A percentile compares a stretch with the other conserved stretches of the same genome.
Evolutionary conservation across 1,139 yeast genomes (phyloP).

Genomic region (Geotrichum fermentans): DNA sequence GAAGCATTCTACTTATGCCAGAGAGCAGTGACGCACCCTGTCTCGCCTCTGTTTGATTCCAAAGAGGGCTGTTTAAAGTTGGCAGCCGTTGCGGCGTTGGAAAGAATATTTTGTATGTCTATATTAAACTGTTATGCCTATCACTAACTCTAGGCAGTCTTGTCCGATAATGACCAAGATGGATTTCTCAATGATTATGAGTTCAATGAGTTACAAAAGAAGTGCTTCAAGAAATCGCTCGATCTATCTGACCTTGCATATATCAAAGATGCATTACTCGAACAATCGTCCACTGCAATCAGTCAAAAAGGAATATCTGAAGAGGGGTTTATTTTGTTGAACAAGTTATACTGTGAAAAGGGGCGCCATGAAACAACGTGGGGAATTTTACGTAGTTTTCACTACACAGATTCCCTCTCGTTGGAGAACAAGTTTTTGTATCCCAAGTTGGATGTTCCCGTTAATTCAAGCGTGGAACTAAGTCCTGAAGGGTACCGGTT

Average conservation of each 20-base stretch:
- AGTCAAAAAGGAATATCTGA: slow-evolving; percentile 55
- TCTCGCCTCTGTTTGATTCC: slow-evolving; percentile 92
- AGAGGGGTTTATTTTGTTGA: slow-evolving; percentile 70
- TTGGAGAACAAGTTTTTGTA: slow-evolving; percentile 69
- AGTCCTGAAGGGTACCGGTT: slow-evolving; percentile 93
- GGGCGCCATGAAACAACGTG: slow-evolving; percentile 96
- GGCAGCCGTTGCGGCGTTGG: slow-evolving; percentile 67
- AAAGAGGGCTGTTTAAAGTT: slow-evolving; percentile 80
- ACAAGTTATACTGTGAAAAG: slow-evolving; percentile 76
- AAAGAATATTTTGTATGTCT: slow-evolving; percentile 59
- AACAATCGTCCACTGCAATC: slow-evolving; percentile 21
- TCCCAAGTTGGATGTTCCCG: slow-evolving; percentile 75
- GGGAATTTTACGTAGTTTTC: slow-evolving; percentile 84
- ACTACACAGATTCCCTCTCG: slow-evolving; percentile 87
- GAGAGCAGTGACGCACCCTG: slow-evolving; percentile 84
- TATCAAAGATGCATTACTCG: slow-evolving; percentile 41
- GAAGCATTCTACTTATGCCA: slow-evolving; percentile 87
- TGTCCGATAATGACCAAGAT: slow-evolving; percentile 87
- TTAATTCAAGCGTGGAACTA: slow-evolving; percentile 76
- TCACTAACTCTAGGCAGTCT: too few species aligned
- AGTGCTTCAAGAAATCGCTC: slow-evolving; percentile 63
- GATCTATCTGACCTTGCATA: slow-evolving; percentile 50
- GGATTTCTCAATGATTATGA: slow-evolving; percentile 70
- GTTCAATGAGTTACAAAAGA: slow-evolving; percentile 59
- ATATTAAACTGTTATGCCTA: not conserved